Evolutionary conservation across 2,329 filamentous ascomycete genomes (phyloP), one percentile per base, ranked within the genome.

Genomic region (Chrysoporthe cubensis): DNA sequence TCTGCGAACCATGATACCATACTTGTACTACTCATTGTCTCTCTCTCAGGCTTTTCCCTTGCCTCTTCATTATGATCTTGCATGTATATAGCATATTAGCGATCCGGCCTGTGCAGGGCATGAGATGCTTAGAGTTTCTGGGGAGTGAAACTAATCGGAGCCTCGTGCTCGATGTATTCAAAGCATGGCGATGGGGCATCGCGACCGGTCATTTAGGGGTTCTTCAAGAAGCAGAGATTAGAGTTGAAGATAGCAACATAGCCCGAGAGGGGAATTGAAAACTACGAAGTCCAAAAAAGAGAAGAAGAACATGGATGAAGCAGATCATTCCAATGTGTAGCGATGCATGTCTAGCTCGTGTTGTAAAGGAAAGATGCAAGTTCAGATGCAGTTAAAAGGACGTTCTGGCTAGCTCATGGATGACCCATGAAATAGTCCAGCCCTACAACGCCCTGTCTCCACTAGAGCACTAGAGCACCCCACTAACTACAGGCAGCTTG

Each of bases 11-110:
- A 57, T 57, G 54, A 57, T 57, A 57, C 54, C 54, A 57, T 40
- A 57, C 54, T 57, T 57, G 8, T 57, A 40, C 54, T 57, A 57
- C 34, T 40, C 4, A n/a, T 34, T 57, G 18, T 37, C 54, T 57
- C 34, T n/a, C 14, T 40, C 13, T 46, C 7, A 16, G 3, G 13
- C 2, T 57, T 18, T 57, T 40, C 18, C 54, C 8, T 40, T 21
- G 34, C 18, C 34, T 40, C 34, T 37, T 40, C 11, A 40, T 57
- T 21, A 40, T 40, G 34, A 57, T 16, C 1, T 40, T 57, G 16
- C 52, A 57, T 57, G 34, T 11, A 40, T 40, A 11, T 40, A 57
- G 34, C 34, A 57, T 57, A 37, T 21, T 57, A 11, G 2, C 16
- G 7, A n/a, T 40, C 32, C 32, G 1, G 18, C 8, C 16, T 18